phyloP scores from a whole-genome alignment of 1,284 basidiomycete species.

The Ceratobasidium sp. region DNA sequence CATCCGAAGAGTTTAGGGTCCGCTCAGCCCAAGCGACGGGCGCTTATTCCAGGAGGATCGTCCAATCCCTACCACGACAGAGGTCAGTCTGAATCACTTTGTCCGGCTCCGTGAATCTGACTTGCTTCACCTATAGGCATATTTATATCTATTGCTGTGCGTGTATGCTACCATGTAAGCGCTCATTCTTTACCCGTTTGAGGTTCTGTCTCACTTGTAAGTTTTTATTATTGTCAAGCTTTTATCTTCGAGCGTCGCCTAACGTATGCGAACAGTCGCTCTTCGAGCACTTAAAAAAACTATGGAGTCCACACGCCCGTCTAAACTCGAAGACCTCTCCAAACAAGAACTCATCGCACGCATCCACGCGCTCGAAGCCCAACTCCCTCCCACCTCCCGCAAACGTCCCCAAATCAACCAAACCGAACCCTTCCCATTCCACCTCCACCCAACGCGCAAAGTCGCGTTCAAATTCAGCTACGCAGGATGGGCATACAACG shows the following conservation, averaged over 20 bases:
- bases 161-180: neutral
- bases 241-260: no score
- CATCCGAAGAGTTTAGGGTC: slow-evolving; percentile 10
- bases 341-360: slow-evolving; percentile 76
- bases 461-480: slow-evolving; percentile 95
- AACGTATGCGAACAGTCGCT: slow-evolving; percentile 36
- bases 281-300: slow-evolving; percentile 16
- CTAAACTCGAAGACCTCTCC: slow-evolving; percentile 46
- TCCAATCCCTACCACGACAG: slow-evolving; percentile 24
- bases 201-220: slow-evolving; percentile 3
- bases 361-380: slow-evolving; percentile 68
- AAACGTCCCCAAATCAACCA: slow-evolving; percentile 24
- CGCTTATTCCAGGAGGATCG: neutral
- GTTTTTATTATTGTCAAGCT: neutral
- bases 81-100: slow-evolving; percentile 13
- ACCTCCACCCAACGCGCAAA: slow-evolving; percentile 82
- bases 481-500: slow-evolving; percentile 92
- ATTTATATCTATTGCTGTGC: neutral
- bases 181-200: neutral
- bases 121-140: neutral
- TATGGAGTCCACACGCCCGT: slow-evolving; percentile 1
- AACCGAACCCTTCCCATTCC: slow-evolving; percentile 67
- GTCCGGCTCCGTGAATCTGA: neutral
- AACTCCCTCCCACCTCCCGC: slow-evolving; percentile 46
- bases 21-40: neutral